Evolutionary conservation across 148 eudicot genomes (phyloP).

Genomic region (Polygonum aviculare): DNA sequence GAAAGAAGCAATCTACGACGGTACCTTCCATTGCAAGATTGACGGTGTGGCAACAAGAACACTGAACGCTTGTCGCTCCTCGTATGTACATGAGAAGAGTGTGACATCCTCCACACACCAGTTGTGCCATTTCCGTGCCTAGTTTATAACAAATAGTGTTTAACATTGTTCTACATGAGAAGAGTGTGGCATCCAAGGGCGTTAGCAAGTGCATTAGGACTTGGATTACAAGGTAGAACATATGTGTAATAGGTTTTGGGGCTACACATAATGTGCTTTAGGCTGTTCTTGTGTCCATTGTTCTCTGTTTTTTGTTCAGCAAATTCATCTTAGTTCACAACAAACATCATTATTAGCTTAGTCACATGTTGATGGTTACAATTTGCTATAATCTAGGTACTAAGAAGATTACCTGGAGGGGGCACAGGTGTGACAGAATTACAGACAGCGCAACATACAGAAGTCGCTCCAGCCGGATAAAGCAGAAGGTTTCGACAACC

Average conservation of each 20-base stretch:
- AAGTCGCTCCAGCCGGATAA: constrained; percentile 80
- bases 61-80: constrained; percentile 88
- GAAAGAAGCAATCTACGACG: constrained; percentile 6
- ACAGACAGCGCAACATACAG: constrained; percentile 86
- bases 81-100: constrained; percentile 80
- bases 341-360: no score
- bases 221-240: no score
- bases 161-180: neutral
- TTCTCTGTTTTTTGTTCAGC: no score
- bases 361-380: no score
- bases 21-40: constrained; percentile 68
- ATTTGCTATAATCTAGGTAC: no score
- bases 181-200: no score
- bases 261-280: no score
- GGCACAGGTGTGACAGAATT: constrained; percentile 76
- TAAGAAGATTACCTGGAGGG: constrained; percentile 46
- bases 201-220: no score
- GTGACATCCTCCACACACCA: constrained; percentile 88
- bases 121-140: constrained; percentile 91
- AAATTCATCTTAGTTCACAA: no score
- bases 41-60: constrained; percentile 83
- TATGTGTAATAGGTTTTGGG: no score
- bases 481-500: constrained; percentile 74
- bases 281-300: no score
- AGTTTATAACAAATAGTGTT: neutral